These are phyloP conservation scores for Aquilaria malaccensis DNA, from an alignment of 345 rosid species.

Conservation along the genomic window DNA sequence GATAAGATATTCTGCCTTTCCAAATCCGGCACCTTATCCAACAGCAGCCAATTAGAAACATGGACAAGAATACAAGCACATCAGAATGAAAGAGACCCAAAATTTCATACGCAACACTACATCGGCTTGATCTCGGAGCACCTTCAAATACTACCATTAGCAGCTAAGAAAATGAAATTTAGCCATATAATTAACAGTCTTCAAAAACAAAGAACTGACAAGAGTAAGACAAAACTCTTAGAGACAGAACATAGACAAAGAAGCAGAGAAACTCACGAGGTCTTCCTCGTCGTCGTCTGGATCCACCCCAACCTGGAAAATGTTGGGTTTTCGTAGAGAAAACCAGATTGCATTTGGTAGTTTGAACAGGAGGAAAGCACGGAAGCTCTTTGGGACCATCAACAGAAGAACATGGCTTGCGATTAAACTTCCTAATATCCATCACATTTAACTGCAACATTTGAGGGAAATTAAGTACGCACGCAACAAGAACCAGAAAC, in stretches of 20 bases:
- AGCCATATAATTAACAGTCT: neutral
- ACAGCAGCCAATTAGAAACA: neutral
- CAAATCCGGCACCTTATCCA: too few relatives aligned
- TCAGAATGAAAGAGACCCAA: neutral
- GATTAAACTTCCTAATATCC: constrained; percentile 17
- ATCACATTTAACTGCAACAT: constrained; percentile 25
- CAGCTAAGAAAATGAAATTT: neutral
- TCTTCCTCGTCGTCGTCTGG: constrained; percentile 26
- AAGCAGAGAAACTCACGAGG: constrained; percentile 27
- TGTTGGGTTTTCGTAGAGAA: constrained; percentile 4
- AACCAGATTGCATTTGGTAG: constrained; percentile 19
- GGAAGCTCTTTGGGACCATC: constrained; percentile 20
- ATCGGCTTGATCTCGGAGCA: neutral
- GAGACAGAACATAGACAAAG: neutral
- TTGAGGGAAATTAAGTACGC: neutral
- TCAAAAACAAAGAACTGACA: neutral
- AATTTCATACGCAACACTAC: neutral
- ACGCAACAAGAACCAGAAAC: neutral
- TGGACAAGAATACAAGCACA: neutral
- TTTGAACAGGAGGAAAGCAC: constrained; percentile 17
- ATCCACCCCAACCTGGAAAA: constrained; percentile 11
- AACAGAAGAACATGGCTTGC: constrained; percentile 18
- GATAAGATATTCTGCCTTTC: neutral
- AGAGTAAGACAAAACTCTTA: neutral
- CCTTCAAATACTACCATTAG: neutral